Percentiles rank a stretch among this genome's conserved stretches.
Conservation (phyloP, 1,139 yeast genomes). For the Scheffersomyces parashehatae region DNA sequence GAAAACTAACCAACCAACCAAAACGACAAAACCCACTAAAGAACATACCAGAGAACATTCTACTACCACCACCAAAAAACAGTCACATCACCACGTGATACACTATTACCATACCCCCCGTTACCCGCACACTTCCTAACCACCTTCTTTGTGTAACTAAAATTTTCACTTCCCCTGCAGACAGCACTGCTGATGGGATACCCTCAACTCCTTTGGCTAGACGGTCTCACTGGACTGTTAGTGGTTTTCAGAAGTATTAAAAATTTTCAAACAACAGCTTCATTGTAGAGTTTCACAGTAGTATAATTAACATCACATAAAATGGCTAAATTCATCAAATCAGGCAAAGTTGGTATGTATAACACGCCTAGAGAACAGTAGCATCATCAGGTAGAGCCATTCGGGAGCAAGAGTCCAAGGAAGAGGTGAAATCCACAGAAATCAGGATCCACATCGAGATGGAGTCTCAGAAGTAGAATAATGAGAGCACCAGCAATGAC, state of each 20-base stretch:
- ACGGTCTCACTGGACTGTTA: constrained; percentile 1
- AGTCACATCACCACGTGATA: constrained; percentile 1
- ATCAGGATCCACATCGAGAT: too few species aligned
- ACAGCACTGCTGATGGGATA: constrained; percentile 7
- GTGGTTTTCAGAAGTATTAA: constrained; percentile 8
- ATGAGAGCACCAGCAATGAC: too few species aligned
- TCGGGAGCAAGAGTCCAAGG: too few species aligned
- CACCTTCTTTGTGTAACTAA: constrained; percentile 8
- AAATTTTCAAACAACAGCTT: constrained; percentile 12
- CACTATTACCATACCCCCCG: not conserved
- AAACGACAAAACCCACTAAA: too few species aligned
- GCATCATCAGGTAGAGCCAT: not conserved
- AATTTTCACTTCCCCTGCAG: constrained; percentile 12
- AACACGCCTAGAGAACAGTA: not conserved
- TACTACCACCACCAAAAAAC: not conserved
- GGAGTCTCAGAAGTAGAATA: too few species aligned
- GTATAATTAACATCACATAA: constrained; percentile 26
- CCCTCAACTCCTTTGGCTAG: not conserved
- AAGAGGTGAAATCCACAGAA: too few species aligned
- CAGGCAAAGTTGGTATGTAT: constrained; percentile 98
- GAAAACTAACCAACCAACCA: too few species aligned
- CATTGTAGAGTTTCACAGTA: not conserved
- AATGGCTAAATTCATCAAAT: constrained; percentile 97
- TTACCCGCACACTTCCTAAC: too few species aligned
- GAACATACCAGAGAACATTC: too few species aligned